Evolutionary conservation across 1,284 basidiomycete species (phyloP).

Genomic region (Farysia itapuensis): DNA sequence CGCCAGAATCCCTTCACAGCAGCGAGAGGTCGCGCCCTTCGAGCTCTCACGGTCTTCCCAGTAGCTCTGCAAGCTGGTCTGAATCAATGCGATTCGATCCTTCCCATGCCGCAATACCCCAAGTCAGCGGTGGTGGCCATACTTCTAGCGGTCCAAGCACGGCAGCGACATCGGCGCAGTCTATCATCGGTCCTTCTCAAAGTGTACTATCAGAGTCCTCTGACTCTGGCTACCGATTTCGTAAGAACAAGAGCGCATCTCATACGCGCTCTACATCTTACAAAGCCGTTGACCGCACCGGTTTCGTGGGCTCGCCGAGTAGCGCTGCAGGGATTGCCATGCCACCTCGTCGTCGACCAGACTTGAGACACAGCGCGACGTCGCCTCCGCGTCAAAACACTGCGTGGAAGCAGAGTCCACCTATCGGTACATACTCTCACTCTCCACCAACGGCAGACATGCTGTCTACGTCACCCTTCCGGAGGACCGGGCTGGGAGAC

Average conservation of each 20-base stretch:
- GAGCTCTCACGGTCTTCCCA: conserved; percentile 1
- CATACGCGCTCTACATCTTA: conserved; percentile 25
- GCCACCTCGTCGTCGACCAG: too few species aligned
- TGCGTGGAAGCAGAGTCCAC: conserved; percentile 21
- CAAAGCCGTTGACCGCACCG: conserved; percentile 6
- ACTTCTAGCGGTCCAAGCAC: conserved; percentile 22
- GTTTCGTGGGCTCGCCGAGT: conserved; percentile 13
- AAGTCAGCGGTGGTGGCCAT: too few species aligned
- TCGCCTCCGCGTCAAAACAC: conserved; percentile 15
- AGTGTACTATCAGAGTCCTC: conserved; percentile 1
- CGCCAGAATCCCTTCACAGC: conserved; percentile 33
- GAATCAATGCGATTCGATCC: conserved; percentile 2
- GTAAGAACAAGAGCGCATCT: conserved; percentile 28
- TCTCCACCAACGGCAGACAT: conserved; percentile 19
- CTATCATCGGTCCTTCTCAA: conserved; percentile 14
- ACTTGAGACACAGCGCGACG: conserved; percentile 22
- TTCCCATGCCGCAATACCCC: too few species aligned
- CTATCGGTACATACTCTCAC: conserved; percentile 10
- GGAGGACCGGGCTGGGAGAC: conserved; percentile 23
- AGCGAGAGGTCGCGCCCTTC: conserved; percentile 21
- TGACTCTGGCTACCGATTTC: conserved; percentile 18
- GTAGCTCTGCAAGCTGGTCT: background rate
- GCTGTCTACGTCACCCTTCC: conserved; percentile 32
- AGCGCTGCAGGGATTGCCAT: conserved; percentile 5
- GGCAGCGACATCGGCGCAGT: conserved; percentile 30